Percentiles rank a stretch among this genome's conserved stretches.
Conservation (phyloP, 352 stramenopile species). For the Globisporangium middletonii region DNA sequence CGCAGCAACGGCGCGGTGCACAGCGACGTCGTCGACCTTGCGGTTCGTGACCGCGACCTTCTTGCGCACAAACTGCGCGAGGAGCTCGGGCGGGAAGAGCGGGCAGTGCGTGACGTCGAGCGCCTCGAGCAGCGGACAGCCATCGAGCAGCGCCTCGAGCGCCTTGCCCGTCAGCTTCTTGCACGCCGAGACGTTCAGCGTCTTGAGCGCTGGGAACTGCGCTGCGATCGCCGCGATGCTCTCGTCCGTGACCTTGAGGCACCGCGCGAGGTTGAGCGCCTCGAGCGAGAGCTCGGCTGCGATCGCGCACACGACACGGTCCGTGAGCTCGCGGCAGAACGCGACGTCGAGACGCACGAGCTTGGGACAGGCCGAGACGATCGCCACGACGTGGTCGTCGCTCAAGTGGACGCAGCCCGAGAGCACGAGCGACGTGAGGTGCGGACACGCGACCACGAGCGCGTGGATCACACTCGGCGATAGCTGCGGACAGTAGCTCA, state of each 20-base stretch:
- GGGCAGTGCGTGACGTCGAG: conserved; percentile 81
- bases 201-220: conserved; percentile 63
- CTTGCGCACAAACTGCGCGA: conserved; percentile 52
- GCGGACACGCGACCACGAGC: conserved; percentile 48
- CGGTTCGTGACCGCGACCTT: conserved; percentile 48
- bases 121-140: conserved; percentile 52
- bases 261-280: conserved; percentile 56
- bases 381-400: conserved; percentile 60
- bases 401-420: conserved; percentile 74
- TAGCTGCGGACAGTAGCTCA: conserved; percentile 78
- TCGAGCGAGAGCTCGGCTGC: conserved; percentile 80
- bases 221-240: conserved; percentile 72
- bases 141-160: conserved; percentile 42
- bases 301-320: conserved; percentile 59
- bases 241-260: conserved; percentile 78
- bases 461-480: conserved; percentile 39
- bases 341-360: conserved; percentile 67
- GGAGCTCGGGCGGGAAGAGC: conserved; percentile 37
- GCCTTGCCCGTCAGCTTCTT: conserved; percentile 68
- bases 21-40: conserved; percentile 33
- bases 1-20: conserved; percentile 3
- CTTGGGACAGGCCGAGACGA: conserved; percentile 59
- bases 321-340: conserved; percentile 83
- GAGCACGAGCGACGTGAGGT: conserved; percentile 74
- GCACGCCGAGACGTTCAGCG: conserved; percentile 73